These are phyloP conservation scores for Aurifilum marmelostoma DNA, from an alignment of 2,329 filamentous ascomycete species.

Conservation along the genomic window DNA sequence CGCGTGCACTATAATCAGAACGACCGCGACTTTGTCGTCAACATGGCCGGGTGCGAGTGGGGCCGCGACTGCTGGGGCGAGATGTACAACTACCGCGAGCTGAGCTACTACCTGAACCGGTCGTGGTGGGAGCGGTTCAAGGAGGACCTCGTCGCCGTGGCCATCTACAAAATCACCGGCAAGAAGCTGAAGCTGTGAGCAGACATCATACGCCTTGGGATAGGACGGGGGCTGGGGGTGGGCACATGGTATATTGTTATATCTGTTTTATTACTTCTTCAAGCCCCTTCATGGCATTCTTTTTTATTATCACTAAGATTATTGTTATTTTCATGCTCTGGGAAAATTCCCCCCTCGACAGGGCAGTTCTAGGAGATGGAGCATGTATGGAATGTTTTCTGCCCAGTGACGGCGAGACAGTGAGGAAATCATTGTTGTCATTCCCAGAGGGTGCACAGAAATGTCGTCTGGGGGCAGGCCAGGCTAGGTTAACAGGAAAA, in stretches of 20 bases:
- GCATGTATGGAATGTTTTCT: not conserved
- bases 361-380: not conserved
- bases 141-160: slow-evolving; percentile 63
- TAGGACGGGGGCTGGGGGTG: too few relatives aligned
- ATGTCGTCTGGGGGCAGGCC: not conserved
- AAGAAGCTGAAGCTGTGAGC: slow-evolving; percentile 60
- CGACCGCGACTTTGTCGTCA: slow-evolving; percentile 91
- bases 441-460: not conserved
- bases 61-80: slow-evolving; percentile 97
- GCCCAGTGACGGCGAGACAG: not conserved
- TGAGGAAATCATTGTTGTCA: not conserved
- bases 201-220: not conserved
- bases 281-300: slow-evolving; percentile 17
- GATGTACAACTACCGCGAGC: slow-evolving; percentile 92
- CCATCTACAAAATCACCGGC: slow-evolving; percentile 68
- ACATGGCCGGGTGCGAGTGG: slow-evolving; percentile 98
- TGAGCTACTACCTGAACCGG: slow-evolving; percentile 88
- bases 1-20: slow-evolving; percentile 83
- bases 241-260: slow-evolving; percentile 10
- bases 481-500: not conserved
- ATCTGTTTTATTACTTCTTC: not conserved
- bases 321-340: slow-evolving; percentile 13
- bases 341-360: not conserved
- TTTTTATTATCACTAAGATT: slow-evolving; percentile 7
- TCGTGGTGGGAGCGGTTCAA: slow-evolving; percentile 78